phyloP scores from a whole-genome alignment of 371 early-diverging fungal species.

The Rhizopus microsporus region DNA sequence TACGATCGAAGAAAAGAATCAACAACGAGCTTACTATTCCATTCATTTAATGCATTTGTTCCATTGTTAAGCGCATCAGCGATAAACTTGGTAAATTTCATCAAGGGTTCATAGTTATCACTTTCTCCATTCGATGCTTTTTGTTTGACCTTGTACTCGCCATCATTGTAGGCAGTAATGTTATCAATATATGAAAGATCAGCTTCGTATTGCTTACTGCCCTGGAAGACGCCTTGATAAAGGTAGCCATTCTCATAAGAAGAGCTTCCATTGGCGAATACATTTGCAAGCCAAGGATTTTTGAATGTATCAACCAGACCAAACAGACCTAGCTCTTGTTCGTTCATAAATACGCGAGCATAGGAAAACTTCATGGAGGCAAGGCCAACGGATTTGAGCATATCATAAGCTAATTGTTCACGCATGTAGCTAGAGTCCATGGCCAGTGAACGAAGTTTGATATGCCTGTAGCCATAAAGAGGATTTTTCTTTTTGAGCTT shows the following conservation, averaged over 20 bases:
- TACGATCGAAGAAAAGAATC: slow-evolving; percentile 36
- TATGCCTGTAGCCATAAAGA: slow-evolving; percentile 30
- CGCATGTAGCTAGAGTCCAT: slow-evolving; percentile 43
- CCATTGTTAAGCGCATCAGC: slow-evolving; percentile 20
- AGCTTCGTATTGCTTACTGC: slow-evolving; percentile 5
- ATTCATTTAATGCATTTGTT: slow-evolving; percentile 20
- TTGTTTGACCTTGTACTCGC: slow-evolving; percentile 33
- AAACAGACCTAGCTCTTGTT: slow-evolving; percentile 40
- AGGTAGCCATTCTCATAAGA: slow-evolving; percentile 34
- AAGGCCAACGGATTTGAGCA: slow-evolving; percentile 28
- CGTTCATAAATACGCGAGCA: slow-evolving; percentile 35
- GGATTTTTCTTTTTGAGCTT: slow-evolving; percentile 19
- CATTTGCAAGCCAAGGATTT: slow-evolving; percentile 41
- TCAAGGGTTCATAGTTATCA: slow-evolving; percentile 24
- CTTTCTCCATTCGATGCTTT: slow-evolving; percentile 6
- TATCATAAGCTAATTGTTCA: slow-evolving; percentile 33
- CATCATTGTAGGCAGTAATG: slow-evolving; percentile 23
- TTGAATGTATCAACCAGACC: slow-evolving; percentile 37
- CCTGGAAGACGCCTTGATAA: slow-evolving; percentile 27
- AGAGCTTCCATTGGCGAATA: slow-evolving; percentile 32
- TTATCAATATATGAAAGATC: slow-evolving; percentile 26
- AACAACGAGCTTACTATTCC: slow-evolving; percentile 33
- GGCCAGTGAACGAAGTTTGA: slow-evolving; percentile 35
- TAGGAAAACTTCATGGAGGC: slow-evolving; percentile 26
- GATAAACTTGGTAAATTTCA: slow-evolving; percentile 38